Conservation (phyloP, 345 rosid species). For the Eucalyptus pauciflora region DNA sequence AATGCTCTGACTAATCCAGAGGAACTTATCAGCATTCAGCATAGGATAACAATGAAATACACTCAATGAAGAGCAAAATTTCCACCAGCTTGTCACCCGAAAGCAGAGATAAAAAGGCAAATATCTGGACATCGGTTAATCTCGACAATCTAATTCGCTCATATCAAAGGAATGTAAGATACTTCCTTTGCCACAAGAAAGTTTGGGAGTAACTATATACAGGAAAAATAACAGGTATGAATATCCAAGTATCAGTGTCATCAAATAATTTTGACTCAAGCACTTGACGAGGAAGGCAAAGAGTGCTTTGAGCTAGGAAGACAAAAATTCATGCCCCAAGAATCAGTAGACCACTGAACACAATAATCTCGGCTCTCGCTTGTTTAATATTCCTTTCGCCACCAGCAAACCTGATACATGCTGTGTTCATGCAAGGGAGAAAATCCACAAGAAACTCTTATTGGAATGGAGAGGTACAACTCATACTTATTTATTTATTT, state of each 20-base stretch:
- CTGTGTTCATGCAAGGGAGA: neutral
- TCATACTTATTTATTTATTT: too few relatives aligned
- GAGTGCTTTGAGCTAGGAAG: neutral
- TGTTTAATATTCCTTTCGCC: too few relatives aligned
- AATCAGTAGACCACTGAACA: rapidly evolving
- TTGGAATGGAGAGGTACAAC: neutral
- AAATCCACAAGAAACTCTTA: too few relatives aligned
- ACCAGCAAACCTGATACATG: neutral
- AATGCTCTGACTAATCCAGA: neutral
- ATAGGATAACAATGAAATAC: neutral
- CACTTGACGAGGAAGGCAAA: neutral
- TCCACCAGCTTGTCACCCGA: neutral
- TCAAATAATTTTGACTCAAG: neutral
- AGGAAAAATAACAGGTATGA: neutral
- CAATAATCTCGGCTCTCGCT: neutral
- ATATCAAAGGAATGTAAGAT: neutral
- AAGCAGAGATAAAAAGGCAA: neutral
- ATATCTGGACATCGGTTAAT: too few relatives aligned
- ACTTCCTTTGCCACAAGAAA: too few relatives aligned
- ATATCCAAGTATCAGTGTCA: neutral
- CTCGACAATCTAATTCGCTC: rapidly evolving
- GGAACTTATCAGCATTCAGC: neutral
- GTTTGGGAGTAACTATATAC: neutral
- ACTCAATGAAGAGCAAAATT: neutral
- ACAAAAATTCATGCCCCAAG: neutral